A percentile compares a stretch with the other conserved stretches of the same genome.
phyloP scores from a whole-genome alignment of 2,329 filamentous ascomycete species.

The Chrysoporthe puriensis region DNA sequence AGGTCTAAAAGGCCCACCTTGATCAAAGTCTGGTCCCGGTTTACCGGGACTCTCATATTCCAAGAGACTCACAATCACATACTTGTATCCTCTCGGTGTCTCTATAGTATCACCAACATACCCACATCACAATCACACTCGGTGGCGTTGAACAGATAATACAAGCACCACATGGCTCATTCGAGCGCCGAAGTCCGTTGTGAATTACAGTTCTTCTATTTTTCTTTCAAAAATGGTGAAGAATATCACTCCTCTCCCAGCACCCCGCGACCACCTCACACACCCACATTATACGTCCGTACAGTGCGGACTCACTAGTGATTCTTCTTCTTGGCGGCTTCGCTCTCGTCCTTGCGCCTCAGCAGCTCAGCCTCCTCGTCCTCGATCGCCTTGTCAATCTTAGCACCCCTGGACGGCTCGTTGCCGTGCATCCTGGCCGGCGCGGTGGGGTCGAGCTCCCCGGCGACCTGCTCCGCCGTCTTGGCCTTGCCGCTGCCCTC shows the following conservation, averaged over 20 bases:
- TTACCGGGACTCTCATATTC: no score
- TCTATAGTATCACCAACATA: no score
- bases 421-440: conserved; percentile 69
- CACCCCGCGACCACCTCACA: not conserved
- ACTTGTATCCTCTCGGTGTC: no score
- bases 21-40: no score
- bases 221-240: not conserved
- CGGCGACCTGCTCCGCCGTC: conserved; percentile 36
- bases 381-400: conserved; percentile 70
- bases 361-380: conserved; percentile 70
- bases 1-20: no score
- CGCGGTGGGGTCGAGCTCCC: conserved; percentile 29
- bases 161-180: no score
- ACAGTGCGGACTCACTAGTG: not conserved
- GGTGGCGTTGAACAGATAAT: no score
- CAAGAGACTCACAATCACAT: no score
- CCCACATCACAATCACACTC: no score
- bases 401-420: conserved; percentile 72
- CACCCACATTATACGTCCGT: no score
- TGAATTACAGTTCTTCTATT: not conserved
- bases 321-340: conserved; percentile 30
- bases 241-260: not conserved
- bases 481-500: conserved; percentile 34
- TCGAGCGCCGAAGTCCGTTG: not conserved
- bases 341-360: conserved; percentile 48